phyloP scores from a whole-genome alignment of 179 eudicot genomes.

The Camellia oleifera region DNA sequence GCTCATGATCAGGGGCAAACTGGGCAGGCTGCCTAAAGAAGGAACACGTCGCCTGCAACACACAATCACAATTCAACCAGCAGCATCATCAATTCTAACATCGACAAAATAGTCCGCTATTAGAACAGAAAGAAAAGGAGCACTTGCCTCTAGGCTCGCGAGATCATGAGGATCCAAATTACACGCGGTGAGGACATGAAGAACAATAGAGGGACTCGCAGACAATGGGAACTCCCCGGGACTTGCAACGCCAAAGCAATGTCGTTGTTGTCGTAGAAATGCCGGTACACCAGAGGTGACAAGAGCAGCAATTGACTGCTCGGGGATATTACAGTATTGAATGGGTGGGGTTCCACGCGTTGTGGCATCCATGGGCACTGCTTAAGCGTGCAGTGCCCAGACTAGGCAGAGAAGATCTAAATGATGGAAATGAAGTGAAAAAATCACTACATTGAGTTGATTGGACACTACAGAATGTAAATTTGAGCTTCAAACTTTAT shows the following conservation, averaged over 20 bases:
- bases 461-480: background rate
- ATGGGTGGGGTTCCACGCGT: conserved; percentile 58
- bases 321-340: conserved; percentile 52
- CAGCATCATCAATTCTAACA: conserved; percentile 67
- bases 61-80: conserved; percentile 51
- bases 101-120: background rate
- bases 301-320: conserved; percentile 51
- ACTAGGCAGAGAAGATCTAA: conserved; percentile 16
- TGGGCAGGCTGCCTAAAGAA: conserved; percentile 89
- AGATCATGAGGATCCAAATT: conserved; percentile 85
- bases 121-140: conserved; percentile 4
- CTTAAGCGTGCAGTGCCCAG: conserved; percentile 46
- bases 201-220: conserved; percentile 83
- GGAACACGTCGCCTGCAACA: conserved; percentile 82
- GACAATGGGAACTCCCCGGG: conserved; percentile 97
- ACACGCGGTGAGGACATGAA: conserved; percentile 80
- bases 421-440: background rate
- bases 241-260: conserved; percentile 63
- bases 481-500: background rate
- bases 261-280: conserved; percentile 65
- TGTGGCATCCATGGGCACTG: conserved; percentile 76
- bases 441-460: background rate
- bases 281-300: conserved; percentile 42
- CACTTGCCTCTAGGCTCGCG: conserved; percentile 91
- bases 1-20: conserved; percentile 70